Evolutionary conservation across 2,329 filamentous ascomycete species (phyloP), one percentile per base, ranked within the genome.

Genomic region (Colletotrichum sp.): DNA sequence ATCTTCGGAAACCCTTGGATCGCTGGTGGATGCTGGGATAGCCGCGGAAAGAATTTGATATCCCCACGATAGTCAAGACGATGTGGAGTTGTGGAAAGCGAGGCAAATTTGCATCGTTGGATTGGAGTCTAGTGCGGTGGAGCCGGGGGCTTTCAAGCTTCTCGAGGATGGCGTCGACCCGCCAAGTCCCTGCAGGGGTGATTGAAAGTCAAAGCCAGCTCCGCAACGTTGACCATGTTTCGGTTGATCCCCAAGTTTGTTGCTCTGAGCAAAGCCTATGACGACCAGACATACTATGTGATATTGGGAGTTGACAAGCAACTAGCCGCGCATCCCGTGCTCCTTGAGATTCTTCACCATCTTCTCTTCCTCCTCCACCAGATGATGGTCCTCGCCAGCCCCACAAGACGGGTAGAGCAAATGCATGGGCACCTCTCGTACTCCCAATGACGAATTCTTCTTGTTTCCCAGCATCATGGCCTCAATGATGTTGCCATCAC

Each of bases 401-500:
- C 65, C 65, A 30, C 44, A 67, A 32, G 65, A 67, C n/a, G 65
- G 65, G 44, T 67, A 67, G 1, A 67, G 65, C 39, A 67, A 3
- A 18, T 67, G 65, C n/a, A 67, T 55, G 5, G 65, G 65, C 7
- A 67, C 65, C 16, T 67, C 65, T 8, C 65, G 65, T 12, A 67
- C 65, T 13, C 65, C 44, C 3, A 67, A 18, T 30, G 39, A 32
- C 13, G 65, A 34, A 2, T 24, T 12, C 18, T 75, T 72, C 60
- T 62, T 68, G 39, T 65, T 72, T 32, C 75, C 78, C 7, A 75
- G 52, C 69, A 74, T 66, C 77, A 78, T 69, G 3, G 70, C 60
- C 78, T 80, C 78, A 12, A 78, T 12, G 16, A 79, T 65, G 44
- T 76, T 79, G 5, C 78, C 79, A 32, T 80, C 72, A 32, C 79